Conservation (phyloP, 129 eudicot species). For the Ambrosia trifida region DNA sequence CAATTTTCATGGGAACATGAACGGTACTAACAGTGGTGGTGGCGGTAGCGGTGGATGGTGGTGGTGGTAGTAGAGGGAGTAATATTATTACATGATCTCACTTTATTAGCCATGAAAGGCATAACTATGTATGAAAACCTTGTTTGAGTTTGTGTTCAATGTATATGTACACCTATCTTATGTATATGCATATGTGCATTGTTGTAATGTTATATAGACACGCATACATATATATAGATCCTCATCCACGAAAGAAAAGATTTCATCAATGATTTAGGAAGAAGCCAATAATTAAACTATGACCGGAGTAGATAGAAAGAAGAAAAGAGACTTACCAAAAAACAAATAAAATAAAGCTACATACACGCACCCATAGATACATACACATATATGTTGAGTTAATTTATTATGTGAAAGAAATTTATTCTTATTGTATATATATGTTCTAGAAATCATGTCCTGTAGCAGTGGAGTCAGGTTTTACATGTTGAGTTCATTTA, state of each 20-base stretch:
- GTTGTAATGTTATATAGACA: too few relatives aligned
- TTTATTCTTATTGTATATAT: too few relatives aligned
- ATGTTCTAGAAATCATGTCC: too few relatives aligned
- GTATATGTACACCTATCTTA: neutral
- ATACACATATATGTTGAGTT: neutral
- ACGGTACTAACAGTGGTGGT: too few relatives aligned
- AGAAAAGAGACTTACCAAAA: neutral
- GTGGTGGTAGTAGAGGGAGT: constrained; percentile 6
- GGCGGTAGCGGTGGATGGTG: constrained; percentile 31
- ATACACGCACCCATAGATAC: neutral
- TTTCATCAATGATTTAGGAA: neutral
- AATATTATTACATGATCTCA: neutral
- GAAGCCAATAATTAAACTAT: neutral
- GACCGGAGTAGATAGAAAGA: neutral
- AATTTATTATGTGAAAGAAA: too few relatives aligned
- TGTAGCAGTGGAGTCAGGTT: too few relatives aligned
- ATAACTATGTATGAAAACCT: neutral
- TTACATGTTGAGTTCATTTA: too few relatives aligned
- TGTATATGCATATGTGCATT: neutral
- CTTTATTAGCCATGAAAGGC: constrained; percentile 3
- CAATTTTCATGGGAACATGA: constrained; percentile 10
- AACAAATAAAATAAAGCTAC: neutral
- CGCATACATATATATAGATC: neutral
- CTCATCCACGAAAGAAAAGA: neutral
- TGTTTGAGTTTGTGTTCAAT: neutral